phyloP scores from a whole-genome alignment of 1,139 yeast species.

The Taphrina pruni region DNA sequence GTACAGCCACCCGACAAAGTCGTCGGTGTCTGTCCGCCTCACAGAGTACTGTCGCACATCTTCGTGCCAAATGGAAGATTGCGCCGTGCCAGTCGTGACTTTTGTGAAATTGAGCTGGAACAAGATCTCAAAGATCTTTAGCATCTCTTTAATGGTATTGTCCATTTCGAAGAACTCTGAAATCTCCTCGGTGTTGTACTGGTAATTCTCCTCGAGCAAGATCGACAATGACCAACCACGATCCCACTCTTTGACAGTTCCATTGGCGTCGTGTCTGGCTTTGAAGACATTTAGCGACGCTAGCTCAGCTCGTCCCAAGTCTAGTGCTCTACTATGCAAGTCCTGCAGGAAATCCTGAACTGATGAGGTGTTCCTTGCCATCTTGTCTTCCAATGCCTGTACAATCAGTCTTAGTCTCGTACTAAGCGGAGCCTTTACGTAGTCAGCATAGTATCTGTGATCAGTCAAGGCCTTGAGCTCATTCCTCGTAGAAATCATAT shows the following conservation, averaged over 20 bases:
- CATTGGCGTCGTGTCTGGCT: constrained; percentile 56
- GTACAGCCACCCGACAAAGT: constrained; percentile 77
- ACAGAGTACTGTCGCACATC: constrained; percentile 79
- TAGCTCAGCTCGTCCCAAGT: constrained; percentile 65
- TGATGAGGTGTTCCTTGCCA: constrained; percentile 71
- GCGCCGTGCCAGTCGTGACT: constrained; percentile 51
- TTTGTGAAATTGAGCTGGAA: constrained; percentile 71
- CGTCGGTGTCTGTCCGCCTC: constrained; percentile 68
- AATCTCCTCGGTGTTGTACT: constrained; percentile 73
- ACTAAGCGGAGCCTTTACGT: constrained; percentile 46
- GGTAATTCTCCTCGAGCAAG: constrained; percentile 68
- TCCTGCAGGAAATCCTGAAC: constrained; percentile 69
- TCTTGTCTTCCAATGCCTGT: constrained; percentile 67
- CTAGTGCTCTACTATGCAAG: constrained; percentile 62
- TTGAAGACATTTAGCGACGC: constrained; percentile 61
- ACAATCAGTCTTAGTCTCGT: not conserved
- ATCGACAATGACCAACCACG: constrained; percentile 67
- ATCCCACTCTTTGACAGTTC: constrained; percentile 73
- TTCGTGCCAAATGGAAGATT: constrained; percentile 66
- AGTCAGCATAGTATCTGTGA: constrained; percentile 70
- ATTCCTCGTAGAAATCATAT: constrained; percentile 66
- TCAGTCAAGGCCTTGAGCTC: constrained; percentile 69
- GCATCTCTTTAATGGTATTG: constrained; percentile 69
- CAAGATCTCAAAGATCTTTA: constrained; percentile 68
- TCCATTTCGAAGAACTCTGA: constrained; percentile 80